Percentiles rank a stretch among this genome's conserved stretches.
phyloP scores from a whole-genome alignment of 768 basidiomycete genomes.

The Mycena alexandri region DNA sequence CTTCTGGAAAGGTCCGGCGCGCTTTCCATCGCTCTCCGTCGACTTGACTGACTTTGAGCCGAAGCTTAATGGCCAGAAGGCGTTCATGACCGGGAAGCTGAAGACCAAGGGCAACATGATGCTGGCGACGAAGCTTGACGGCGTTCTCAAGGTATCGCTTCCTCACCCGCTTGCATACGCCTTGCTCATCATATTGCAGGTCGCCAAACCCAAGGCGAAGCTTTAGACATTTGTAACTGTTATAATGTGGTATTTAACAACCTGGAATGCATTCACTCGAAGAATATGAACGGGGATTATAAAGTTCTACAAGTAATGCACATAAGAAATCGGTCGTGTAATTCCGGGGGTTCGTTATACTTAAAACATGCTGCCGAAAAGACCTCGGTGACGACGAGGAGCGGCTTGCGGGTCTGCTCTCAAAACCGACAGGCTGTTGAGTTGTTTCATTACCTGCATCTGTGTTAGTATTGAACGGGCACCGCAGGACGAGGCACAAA shows the following conservation, averaged over 20 bases:
- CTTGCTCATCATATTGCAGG: conserved; percentile 40
- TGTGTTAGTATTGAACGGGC: conserved; percentile 7
- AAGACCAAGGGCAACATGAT: conserved; percentile 95
- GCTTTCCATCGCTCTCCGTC: not conserved
- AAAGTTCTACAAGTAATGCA: conserved; percentile 34
- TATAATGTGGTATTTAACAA: conserved; percentile 8
- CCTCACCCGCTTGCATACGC: not conserved
- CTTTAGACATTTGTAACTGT: conserved; percentile 46
- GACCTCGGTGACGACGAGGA: conserved; percentile 79
- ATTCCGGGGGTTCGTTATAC: conserved; percentile 7
- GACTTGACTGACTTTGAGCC: conserved; percentile 6
- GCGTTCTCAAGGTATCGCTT: conserved; percentile 76
- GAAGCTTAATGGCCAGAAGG: conserved; percentile 91
- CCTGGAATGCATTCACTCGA: conserved; percentile 13
- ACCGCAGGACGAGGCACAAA: conserved; percentile 43
- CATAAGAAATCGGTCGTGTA: conserved; percentile 1
- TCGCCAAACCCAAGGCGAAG: conserved; percentile 63
- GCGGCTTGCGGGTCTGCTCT: conserved; percentile 85
- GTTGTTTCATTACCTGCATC: conserved; percentile 90
- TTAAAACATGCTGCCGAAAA: conserved; percentile 84
- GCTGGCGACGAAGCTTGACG: conserved; percentile 92
- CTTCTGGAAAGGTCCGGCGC: conserved; percentile 73
- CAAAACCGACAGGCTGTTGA: conserved; percentile 91
- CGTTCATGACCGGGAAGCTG: conserved; percentile 95
- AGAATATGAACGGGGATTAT: conserved; percentile 34